Conservation (phyloP, 1,284 basidiomycete species). For the Marasmius tenuissimus region DNA sequence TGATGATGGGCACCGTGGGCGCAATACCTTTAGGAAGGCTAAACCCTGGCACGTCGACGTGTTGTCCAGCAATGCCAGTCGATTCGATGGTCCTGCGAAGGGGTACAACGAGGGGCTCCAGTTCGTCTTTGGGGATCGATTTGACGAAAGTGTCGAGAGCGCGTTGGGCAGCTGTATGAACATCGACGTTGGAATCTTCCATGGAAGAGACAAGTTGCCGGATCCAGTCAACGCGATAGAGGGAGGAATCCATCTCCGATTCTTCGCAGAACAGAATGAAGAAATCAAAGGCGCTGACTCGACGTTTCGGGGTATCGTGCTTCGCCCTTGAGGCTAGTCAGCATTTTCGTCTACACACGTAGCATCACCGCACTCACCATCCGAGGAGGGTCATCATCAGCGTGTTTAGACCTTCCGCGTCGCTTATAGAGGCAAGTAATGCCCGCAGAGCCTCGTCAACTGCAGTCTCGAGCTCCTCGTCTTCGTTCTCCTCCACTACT, state of each 20-base stretch:
- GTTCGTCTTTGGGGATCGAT: slow-evolving; percentile 88
- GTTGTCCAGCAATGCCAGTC: slow-evolving; percentile 74
- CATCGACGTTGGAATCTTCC: slow-evolving; percentile 75
- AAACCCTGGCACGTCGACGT: slow-evolving; percentile 78
- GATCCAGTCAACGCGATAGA: slow-evolving; percentile 94
- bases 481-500: slow-evolving; percentile 62
- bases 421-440: slow-evolving; percentile 75
- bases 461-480: slow-evolving; percentile 72
- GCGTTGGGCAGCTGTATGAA: slow-evolving; percentile 83
- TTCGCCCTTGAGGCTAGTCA: slow-evolving; percentile 63
- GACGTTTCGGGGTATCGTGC: slow-evolving; percentile 65
- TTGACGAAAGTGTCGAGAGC: slow-evolving; percentile 91
- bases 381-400: slow-evolving; percentile 88
- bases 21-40: slow-evolving; percentile 89
- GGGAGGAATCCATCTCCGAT: slow-evolving; percentile 73
- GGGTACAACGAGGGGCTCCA: slow-evolving; percentile 87
- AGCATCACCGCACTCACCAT: slow-evolving; percentile 57
- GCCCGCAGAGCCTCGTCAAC: slow-evolving; percentile 77
- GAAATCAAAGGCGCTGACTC: slow-evolving; percentile 77
- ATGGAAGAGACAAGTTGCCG: slow-evolving; percentile 87
- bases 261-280: slow-evolving; percentile 84
- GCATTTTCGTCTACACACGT: background rate
- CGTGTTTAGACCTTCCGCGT: slow-evolving; percentile 85
- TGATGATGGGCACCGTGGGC: slow-evolving; percentile 86
- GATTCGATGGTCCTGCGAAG: slow-evolving; percentile 88